Conservation (phyloP, 106 monocot species). For the Allium sativum region DNA sequence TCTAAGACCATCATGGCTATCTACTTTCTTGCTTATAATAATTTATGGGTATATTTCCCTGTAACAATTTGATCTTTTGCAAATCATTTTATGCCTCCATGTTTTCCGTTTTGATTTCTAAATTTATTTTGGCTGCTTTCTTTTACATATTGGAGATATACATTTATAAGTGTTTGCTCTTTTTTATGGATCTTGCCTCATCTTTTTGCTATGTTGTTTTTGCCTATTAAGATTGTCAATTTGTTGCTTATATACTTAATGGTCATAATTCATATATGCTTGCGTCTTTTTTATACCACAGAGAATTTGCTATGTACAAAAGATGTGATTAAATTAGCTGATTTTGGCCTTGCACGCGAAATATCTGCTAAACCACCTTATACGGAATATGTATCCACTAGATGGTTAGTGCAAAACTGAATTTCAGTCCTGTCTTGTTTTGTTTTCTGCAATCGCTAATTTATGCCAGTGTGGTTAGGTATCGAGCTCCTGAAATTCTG, state of each 20-base stretch:
- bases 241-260: not conserved
- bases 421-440: constrained; percentile 1
- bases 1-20: too few species aligned
- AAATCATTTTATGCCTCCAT: too few species aligned
- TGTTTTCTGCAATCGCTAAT: not conserved
- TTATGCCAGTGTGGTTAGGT: constrained; percentile 18
- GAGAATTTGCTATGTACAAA: constrained; percentile 77
- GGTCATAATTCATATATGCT: too few species aligned
- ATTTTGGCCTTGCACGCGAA: constrained; percentile 97
- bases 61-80: too few species aligned
- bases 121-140: not conserved
- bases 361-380: constrained; percentile 67
- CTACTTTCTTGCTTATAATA: too few species aligned
- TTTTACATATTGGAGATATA: not conserved
- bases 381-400: constrained; percentile 95
- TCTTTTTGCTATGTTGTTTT: not conserved
- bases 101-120: not conserved
- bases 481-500: constrained; percentile 41
- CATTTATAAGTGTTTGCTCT: not conserved
- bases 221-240: not conserved
- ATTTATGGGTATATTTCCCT: too few species aligned
- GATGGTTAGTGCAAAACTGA: constrained; percentile 47
- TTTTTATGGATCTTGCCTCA: not conserved
- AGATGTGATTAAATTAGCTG: constrained; percentile 72
- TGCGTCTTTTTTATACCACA: constrained; percentile 4